Evolutionary conservation across 2,329 filamentous ascomycete species (phyloP), one percentile per base, ranked within the genome.

Genomic region (Chaetothyriales sp.): DNA sequence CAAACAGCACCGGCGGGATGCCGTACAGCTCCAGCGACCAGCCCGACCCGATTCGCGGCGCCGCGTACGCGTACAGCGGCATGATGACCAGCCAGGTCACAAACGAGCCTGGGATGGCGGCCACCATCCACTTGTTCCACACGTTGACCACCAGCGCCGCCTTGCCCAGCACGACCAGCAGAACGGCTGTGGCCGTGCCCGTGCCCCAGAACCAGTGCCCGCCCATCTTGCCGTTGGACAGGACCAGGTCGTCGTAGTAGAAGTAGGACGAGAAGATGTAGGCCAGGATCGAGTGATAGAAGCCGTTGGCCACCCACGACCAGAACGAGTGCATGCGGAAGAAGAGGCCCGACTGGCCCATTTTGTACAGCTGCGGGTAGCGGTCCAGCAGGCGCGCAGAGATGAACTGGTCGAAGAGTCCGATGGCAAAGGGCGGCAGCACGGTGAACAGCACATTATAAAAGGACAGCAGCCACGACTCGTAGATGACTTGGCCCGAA

Each of bases 361-460:
- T 81, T 58, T 85, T 82, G 69, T 98, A 98, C 18, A 98, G 78
- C 67, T 98, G 94, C 10, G 92, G 92, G 66, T 98, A 98, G 25
- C 92, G 82, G 68, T 98, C 92, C 10, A 98, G 77, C 19, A 98
- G 75, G 20, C 92, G 83, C 5, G 94, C 92, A 44, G 89, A 95
- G 64, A 98, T 89, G 70, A 94, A 97, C 66, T 98, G 94, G 67
- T 98, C 94, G 58, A 95, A 87, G 58, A 98, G 94, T 61, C 92
- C 92, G 64, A 98, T 83, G 1, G 88, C 90, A 54, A 98, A 83
- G 1, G 92, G 92, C 15, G 92, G 92, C 18, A 95, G 74, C 18
- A 94, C 85, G 0, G 92, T 98, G 73, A 94, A 98, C 67, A 98
- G 85, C 67, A 98, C 89, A 73, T 98, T 98, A 77, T 95, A 98